Evolutionary conservation across 352 stramenopile genomes (phyloP).

Genomic region (Elongisporangium anandrum): DNA sequence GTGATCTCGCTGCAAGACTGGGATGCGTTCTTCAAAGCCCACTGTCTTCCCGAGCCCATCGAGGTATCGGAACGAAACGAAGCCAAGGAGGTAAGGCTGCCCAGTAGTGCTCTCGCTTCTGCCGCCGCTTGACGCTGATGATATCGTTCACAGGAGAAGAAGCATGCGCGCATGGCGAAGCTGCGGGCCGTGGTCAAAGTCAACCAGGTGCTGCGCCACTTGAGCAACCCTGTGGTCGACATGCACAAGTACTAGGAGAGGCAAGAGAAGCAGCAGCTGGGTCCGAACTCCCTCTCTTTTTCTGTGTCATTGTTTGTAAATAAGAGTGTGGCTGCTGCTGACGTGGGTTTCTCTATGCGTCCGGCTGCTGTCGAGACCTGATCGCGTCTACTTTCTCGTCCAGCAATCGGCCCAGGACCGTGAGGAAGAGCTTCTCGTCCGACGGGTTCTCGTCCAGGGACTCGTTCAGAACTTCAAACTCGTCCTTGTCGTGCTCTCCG

Average conservation of each 20-base stretch:
- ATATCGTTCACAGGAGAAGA: conserved; percentile 9
- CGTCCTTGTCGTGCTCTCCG: conserved; percentile 54
- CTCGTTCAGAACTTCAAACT: conserved; percentile 73
- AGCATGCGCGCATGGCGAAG: conserved; percentile 17
- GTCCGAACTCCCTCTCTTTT: neutral
- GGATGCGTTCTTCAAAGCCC: conserved; percentile 32
- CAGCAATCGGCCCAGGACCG: conserved; percentile 53
- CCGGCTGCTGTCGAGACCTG: conserved; percentile 14
- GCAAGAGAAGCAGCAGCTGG: neutral
- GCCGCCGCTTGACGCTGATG: no score
- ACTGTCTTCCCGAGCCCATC: conserved; percentile 25
- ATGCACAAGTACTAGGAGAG: neutral
- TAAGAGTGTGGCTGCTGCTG: conserved; percentile 8
- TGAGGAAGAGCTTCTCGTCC: conserved; percentile 75
- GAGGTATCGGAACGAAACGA: conserved; percentile 26
- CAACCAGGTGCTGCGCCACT: conserved; percentile 24
- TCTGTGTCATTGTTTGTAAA: neutral
- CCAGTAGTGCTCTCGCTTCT: no score
- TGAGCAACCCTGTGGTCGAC: conserved; percentile 2
- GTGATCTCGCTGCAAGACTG: conserved; percentile 30
- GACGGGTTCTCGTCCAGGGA: conserved; percentile 48
- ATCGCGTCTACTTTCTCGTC: conserved; percentile 56
- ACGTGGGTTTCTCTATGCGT: neutral
- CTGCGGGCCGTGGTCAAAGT: conserved; percentile 24
- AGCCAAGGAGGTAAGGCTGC: conserved; percentile 12